Conservation (phyloP, 1,139 yeast species). For the Kodamaea sp. region DNA sequence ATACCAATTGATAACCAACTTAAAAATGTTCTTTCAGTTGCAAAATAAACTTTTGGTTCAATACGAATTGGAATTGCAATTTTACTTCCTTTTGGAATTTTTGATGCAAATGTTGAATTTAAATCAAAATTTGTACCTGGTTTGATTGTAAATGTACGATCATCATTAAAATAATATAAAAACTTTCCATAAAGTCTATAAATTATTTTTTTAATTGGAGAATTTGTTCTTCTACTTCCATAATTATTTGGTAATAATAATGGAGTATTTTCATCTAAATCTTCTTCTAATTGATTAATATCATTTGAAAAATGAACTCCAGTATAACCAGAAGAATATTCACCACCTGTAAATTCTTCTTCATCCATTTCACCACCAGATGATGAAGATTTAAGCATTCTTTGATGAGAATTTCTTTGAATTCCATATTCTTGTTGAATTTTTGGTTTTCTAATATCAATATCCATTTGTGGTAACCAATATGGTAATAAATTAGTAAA, state of each 20-base stretch:
- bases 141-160: constrained; percentile 70
- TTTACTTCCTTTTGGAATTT: constrained; percentile 74
- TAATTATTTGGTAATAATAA: constrained; percentile 39
- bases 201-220: constrained; percentile 32
- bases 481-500: constrained; percentile 82
- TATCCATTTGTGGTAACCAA: constrained; percentile 98
- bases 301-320: constrained; percentile 49
- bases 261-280: constrained; percentile 43
- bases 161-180: constrained; percentile 55
- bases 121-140: constrained; percentile 76
- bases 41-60: constrained; percentile 82
- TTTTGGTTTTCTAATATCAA: constrained; percentile 89
- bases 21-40: constrained; percentile 76
- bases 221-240: constrained; percentile 22
- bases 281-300: constrained; percentile 47
- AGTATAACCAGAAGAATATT: constrained; percentile 28
- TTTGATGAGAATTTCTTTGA: constrained; percentile 30
- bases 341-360: constrained; percentile 39
- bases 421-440: constrained; percentile 62
- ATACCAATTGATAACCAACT: constrained; percentile 76
- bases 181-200: constrained; percentile 35
- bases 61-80: constrained; percentile 77
- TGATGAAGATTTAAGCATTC: constrained; percentile 29
- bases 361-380: constrained; percentile 51
- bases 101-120: constrained; percentile 42